Evolutionary conservation across 495 filamentous ascomycete genomes (phyloP).

Genomic region (Neurospora sp.): DNA sequence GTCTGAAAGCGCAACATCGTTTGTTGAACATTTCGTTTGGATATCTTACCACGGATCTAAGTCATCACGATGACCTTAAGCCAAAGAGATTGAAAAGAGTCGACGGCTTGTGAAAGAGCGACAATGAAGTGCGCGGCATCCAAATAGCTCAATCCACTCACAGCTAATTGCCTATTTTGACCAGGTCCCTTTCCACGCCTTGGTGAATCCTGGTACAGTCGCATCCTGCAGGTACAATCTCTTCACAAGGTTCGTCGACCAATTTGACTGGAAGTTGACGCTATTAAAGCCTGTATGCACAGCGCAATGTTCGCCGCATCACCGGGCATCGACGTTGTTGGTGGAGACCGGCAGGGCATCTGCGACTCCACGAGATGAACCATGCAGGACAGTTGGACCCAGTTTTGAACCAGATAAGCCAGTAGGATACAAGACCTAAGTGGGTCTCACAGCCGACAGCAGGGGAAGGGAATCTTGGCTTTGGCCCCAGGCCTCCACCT

Average conservation of each 20-base stretch:
- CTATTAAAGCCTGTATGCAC: background rate
- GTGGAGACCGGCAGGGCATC: background rate
- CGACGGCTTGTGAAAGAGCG: background rate
- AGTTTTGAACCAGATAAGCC: conserved; percentile 6
- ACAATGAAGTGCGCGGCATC: background rate
- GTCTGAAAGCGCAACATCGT: background rate
- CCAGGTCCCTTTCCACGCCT: background rate
- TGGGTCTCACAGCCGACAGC: background rate
- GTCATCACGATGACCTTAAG: background rate
- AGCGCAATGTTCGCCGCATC: background rate
- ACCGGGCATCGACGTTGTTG: background rate
- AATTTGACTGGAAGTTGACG: background rate
- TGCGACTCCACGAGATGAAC: conserved; percentile 6
- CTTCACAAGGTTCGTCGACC: background rate
- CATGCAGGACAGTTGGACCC: conserved; percentile 6
- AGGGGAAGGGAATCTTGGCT: background rate
- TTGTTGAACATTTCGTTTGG: background rate
- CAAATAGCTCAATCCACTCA: background rate
- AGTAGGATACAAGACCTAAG: conserved; percentile 17
- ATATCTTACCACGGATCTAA: background rate
- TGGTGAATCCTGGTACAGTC: background rate
- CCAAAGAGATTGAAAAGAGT: background rate
- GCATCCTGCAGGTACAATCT: background rate
- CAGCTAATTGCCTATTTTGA: background rate
- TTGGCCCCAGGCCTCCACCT: background rate